Evolutionary conservation across 176 grass and related monocot species (phyloP).

Genomic region (Alopecurus myosuroides): DNA sequence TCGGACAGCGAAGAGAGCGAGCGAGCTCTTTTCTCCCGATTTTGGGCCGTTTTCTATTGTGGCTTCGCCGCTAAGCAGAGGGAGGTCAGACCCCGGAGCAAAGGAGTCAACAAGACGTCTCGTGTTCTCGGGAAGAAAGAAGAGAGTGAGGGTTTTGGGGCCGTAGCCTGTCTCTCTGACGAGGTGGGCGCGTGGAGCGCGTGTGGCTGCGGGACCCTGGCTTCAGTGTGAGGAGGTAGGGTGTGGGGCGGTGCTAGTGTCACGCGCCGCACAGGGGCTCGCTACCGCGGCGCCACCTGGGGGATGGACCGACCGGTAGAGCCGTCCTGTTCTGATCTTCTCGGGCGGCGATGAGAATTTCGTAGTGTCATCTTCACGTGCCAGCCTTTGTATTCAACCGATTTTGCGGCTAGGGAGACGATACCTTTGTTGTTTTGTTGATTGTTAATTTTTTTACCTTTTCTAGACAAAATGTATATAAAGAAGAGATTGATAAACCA

Average conservation of each 20-base stretch:
- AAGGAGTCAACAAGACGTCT: constrained; percentile 9
- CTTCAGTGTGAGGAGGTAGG: neutral
- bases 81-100: neutral
- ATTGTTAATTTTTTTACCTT: too few species aligned
- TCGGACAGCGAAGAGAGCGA: neutral
- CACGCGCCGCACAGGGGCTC: neutral
- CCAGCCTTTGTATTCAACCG: too few species aligned
- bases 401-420: too few species aligned
- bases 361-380: neutral
- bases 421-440: too few species aligned
- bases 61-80: constrained; percentile 28
- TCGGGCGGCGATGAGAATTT: neutral
- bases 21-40: neutral
- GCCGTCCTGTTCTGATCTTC: neutral
- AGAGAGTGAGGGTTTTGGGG: neutral
- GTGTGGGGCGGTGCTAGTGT: neutral
- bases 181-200: neutral
- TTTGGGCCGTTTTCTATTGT: neutral
- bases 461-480: too few species aligned
- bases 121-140: neutral
- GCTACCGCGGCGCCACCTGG: neutral
- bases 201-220: neutral
- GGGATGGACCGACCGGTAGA: neutral
- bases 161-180: neutral
- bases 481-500: too few species aligned